These are phyloP conservation scores for Tylopilus intermedius DNA, from an alignment of 768 basidiomycete species.

Conservation along the genomic window DNA sequence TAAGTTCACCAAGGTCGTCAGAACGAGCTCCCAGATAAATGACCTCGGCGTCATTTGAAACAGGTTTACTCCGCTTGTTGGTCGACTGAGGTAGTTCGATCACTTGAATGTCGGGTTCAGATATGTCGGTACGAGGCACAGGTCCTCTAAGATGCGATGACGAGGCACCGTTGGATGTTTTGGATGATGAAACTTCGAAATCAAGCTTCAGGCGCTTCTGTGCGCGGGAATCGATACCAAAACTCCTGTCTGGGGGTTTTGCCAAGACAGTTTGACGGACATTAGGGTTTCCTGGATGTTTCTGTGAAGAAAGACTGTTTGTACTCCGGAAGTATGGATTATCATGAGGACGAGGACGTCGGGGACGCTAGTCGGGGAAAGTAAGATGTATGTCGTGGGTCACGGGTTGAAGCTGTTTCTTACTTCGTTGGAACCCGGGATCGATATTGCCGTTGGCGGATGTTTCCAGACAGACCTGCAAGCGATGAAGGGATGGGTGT, in stretches of 20 bases:
- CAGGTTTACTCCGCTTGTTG: background rate
- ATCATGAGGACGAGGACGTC: slow-evolving; percentile 2
- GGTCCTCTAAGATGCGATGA: slow-evolving; percentile 1
- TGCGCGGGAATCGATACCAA: background rate
- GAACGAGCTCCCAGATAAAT: slow-evolving; percentile 15
- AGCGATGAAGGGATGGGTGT: slow-evolving; percentile 4
- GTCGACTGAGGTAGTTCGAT: slow-evolving; percentile 2
- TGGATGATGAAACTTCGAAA: background rate
- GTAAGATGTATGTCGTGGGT: slow-evolving; percentile 4
- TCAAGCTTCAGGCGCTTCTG: slow-evolving; percentile 26
- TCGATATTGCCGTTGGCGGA: slow-evolving; percentile 18
- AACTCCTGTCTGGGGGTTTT: background rate
- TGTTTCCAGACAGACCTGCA: slow-evolving; percentile 17
- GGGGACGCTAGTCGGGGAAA: slow-evolving; percentile 7
- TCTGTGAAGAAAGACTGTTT: background rate
- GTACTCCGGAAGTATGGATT: slow-evolving; percentile 9
- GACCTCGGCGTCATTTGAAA: slow-evolving; percentile 16
- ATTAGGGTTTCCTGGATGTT: slow-evolving; percentile 23
- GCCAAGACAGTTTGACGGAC: slow-evolving; percentile 18
- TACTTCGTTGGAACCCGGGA: slow-evolving; percentile 14
- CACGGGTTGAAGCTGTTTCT: slow-evolving; percentile 5
- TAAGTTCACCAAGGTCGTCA: slow-evolving; percentile 22
- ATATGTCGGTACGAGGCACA: background rate
- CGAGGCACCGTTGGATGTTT: slow-evolving; percentile 1
- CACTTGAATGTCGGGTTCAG: slow-evolving; percentile 24